A percentile compares a stretch with the other conserved stretches of the same genome.
phyloP scores from a whole-genome alignment of 2,329 filamentous ascomycete species.

The Neonectria sp. region DNA sequence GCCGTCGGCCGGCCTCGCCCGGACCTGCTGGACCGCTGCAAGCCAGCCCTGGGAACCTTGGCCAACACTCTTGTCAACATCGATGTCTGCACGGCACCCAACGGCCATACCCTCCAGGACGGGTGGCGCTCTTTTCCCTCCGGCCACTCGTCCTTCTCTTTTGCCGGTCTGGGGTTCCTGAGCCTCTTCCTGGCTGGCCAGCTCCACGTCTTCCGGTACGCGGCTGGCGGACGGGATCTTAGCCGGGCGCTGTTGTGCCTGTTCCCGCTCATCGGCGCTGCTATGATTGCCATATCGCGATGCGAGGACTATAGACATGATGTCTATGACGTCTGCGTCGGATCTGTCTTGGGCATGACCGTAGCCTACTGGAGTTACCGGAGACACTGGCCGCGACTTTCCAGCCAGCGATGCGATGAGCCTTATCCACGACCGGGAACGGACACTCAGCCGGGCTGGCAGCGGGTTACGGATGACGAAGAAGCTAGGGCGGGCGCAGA shows the following conservation, averaged over 20 bases:
- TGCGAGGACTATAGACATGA: slow-evolving; percentile 81
- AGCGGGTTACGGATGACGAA: slow-evolving; percentile 69
- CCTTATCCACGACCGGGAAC: slow-evolving; percentile 67
- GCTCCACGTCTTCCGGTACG: slow-evolving; percentile 69
- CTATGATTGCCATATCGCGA: slow-evolving; percentile 78
- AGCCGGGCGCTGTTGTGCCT: slow-evolving; percentile 71
- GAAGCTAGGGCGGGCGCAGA: slow-evolving; percentile 56
- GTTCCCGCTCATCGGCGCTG: slow-evolving; percentile 72
- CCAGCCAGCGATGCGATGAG: slow-evolving; percentile 68
- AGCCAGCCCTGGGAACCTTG: slow-evolving; percentile 70
- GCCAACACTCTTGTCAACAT: slow-evolving; percentile 71
- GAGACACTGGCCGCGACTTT: slow-evolving; percentile 73
- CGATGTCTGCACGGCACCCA: slow-evolving; percentile 80
- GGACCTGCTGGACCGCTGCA: slow-evolving; percentile 81
- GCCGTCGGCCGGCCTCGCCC: slow-evolving; percentile 81
- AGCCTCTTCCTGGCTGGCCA: slow-evolving; percentile 79
- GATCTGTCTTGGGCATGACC: slow-evolving; percentile 71
- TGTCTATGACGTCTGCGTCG: slow-evolving; percentile 77
- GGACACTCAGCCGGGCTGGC: slow-evolving; percentile 54
- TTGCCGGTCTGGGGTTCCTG: slow-evolving; percentile 83
- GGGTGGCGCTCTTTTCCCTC: slow-evolving; percentile 89
- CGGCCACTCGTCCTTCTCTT: slow-evolving; percentile 85
- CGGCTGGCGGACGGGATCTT: slow-evolving; percentile 64
- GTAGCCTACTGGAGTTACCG: slow-evolving; percentile 78
- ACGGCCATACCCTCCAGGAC: slow-evolving; percentile 81